Percentiles rank a stretch among this genome's conserved stretches.
Evolutionary conservation across 257 asterid species (phyloP).

Genomic region (Solanum neorickii): DNA sequence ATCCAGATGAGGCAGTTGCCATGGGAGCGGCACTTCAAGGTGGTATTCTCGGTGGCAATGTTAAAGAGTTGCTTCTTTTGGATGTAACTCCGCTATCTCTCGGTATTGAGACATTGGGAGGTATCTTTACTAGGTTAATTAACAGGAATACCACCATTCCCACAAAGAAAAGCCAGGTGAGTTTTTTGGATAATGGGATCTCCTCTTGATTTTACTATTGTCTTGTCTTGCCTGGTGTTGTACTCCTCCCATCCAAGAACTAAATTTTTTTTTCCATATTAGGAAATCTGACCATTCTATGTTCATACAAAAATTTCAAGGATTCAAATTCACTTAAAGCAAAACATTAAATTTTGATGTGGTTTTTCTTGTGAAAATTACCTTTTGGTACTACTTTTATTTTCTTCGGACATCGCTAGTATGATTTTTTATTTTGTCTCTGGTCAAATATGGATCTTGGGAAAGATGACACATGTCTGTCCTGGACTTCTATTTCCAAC

Average conservation of each 20-base stretch:
- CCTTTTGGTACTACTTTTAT: neutral
- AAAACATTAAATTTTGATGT: neutral
- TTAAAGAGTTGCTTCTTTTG: slow-evolving; percentile 65
- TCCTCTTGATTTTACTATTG: neutral
- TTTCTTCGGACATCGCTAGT: neutral
- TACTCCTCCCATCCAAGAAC: neutral
- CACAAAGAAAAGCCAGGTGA: slow-evolving; percentile 64
- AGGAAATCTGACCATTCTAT: neutral
- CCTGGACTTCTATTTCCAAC: neutral
- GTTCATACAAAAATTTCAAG: neutral
- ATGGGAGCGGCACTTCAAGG: slow-evolving; percentile 87
- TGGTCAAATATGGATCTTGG: neutral
- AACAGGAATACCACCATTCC: slow-evolving; percentile 74
- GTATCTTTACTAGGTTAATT: slow-evolving; percentile 62
- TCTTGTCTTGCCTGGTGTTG: neutral
- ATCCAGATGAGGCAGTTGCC: slow-evolving; percentile 83
- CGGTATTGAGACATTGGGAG: slow-evolving; percentile 77
- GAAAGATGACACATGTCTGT: neutral
- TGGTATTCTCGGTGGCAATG: slow-evolving; percentile 76
- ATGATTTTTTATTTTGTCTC: neutral
- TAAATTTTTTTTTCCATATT: neutral
- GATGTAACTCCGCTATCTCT: slow-evolving; percentile 80
- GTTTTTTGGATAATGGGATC: neutral
- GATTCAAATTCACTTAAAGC: neutral
- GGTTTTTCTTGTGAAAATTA: neutral